Evolutionary conservation across 75 land plant species (phyloP), one percentile per base, ranked within the genome.

Genomic region (Ceratopteris richardii): DNA sequence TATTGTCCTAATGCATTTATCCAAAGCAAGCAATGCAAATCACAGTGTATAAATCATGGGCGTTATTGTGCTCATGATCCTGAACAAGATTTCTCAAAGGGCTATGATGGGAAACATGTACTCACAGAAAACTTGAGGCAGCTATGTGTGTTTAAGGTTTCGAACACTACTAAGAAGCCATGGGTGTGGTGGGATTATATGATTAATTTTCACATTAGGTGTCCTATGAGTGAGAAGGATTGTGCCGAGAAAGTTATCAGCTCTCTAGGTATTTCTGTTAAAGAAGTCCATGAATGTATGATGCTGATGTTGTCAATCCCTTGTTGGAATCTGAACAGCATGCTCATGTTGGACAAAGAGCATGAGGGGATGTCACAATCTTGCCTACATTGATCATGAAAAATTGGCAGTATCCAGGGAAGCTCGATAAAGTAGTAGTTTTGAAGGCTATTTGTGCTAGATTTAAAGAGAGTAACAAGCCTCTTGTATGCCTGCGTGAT

Each of bases 31-130:
- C n/a, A n/a, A n/a, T n/a, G n/a, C n/a, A n/a, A n/a, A n/a, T n/a
- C n/a, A n/a, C 81, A 7, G 84, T 81, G 46, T 52, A 80, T 83
- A 27, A 83, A 83, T 52, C 54, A 73, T 58, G 86, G 86, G 21
- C 67, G 86, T 37, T 83, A 81, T 24, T 81, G 83, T 56, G 77
- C 81, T 11, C 86, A 84, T 3, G 86, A 83, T 56, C 86, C 86
- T 1, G 86, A 83, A 51, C 61, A 60, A 47, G 77, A 83, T 58
- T 83, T 83, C 55, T 40, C 31, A 0, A 56, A 54, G 28, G 86
- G 86, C 11, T 83, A 83, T 50, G 85, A 83, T 20, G 86, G 86
- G 28, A 83, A 83, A 33, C 79, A 83, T 51, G 77, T 61, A 81
- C 63, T 41, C n/a, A n/a, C n/a, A n/a, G n/a, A n/a, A n/a, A n/a